phyloP scores from a whole-genome alignment of 2,329 filamentous ascomycete species.

The Fusarium redolens region DNA sequence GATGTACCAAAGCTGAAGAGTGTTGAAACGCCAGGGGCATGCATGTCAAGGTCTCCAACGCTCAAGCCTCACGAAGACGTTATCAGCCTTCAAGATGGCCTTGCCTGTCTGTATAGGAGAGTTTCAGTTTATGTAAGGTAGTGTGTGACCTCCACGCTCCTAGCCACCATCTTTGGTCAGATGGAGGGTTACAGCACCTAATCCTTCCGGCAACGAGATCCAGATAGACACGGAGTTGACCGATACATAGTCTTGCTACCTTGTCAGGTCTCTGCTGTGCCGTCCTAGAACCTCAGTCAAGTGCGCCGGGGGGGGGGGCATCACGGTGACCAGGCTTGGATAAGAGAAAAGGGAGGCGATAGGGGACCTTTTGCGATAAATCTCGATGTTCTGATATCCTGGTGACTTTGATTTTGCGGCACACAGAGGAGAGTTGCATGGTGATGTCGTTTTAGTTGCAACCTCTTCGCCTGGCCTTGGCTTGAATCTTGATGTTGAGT shows the following conservation, averaged over 20 bases:
- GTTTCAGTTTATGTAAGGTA: conserved; percentile 30
- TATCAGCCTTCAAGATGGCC: background rate
- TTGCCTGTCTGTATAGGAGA: background rate
- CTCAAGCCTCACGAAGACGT: background rate
- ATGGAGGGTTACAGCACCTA: conserved; percentile 15
- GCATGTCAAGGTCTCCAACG: background rate
- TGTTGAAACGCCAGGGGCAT: conserved; percentile 5
- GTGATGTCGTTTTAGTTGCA: background rate
- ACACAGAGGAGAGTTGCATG: background rate
- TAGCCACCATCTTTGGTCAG: conserved; percentile 9
- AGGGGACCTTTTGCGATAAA: conserved; percentile 25
- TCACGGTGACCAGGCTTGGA: background rate
- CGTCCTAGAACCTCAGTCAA: conserved; percentile 6
- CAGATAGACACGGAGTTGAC: conserved; percentile 22
- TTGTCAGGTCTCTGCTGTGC: conserved; percentile 16
- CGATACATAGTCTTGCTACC: conserved; percentile 8
- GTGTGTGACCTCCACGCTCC: conserved; percentile 19
- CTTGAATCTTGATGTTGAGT: background rate
- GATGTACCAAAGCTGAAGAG: conserved; percentile 22
- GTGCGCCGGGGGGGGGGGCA: conserved; percentile 5
- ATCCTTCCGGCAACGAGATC: conserved; percentile 2
- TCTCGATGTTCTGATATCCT: conserved; percentile 15
- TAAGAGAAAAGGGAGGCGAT: background rate
- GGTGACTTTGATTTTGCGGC: background rate
- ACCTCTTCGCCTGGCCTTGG: background rate